phyloP scores from a whole-genome alignment of 1,284 basidiomycete species.

The Rhodotorula sp. region DNA sequence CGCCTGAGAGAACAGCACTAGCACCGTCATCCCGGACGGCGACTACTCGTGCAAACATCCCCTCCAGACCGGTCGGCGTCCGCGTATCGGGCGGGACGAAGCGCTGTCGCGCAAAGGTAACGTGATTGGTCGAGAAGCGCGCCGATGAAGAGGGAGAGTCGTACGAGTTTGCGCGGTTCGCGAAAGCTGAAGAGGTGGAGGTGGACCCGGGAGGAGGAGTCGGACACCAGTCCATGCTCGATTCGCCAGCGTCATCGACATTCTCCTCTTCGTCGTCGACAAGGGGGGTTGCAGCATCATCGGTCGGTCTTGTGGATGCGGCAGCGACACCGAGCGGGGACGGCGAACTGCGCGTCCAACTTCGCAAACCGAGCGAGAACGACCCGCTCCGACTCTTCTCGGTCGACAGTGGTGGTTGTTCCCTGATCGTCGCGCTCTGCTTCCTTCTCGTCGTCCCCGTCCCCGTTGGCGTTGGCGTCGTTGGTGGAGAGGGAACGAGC shows the following conservation, averaged over 20 bases:
- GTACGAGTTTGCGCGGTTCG: not conserved
- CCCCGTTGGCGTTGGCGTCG: not conserved
- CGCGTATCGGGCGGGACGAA: conserved; percentile 29
- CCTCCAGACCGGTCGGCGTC: conserved; percentile 29
- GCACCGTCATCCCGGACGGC: not conserved
- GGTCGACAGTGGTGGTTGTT: no score
- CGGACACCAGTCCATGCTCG: conserved; percentile 31
- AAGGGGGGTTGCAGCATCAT: conserved; percentile 4
- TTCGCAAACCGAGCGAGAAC: not conserved
- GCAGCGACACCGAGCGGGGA: not conserved
- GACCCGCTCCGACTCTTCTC: not conserved
- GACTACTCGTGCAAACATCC: conserved; percentile 18
- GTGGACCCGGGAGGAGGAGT: conserved; percentile 5
- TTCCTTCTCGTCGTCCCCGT: not conserved
- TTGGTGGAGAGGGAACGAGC: not conserved
- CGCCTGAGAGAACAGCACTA: not conserved
- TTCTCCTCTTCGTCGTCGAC: conserved; percentile 15
- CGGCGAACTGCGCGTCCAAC: not conserved
- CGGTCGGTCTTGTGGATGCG: not conserved
- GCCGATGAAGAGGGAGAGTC: not conserved
- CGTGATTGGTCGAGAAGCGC: not conserved
- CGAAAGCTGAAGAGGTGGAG: not conserved
- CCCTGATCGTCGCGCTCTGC: no score
- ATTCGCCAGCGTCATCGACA: conserved; percentile 27
- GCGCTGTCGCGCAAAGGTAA: conserved; percentile 13